Evolutionary conservation across 2,329 filamentous ascomycete species (phyloP).

Genomic region (Plectosphaerella sp.): DNA sequence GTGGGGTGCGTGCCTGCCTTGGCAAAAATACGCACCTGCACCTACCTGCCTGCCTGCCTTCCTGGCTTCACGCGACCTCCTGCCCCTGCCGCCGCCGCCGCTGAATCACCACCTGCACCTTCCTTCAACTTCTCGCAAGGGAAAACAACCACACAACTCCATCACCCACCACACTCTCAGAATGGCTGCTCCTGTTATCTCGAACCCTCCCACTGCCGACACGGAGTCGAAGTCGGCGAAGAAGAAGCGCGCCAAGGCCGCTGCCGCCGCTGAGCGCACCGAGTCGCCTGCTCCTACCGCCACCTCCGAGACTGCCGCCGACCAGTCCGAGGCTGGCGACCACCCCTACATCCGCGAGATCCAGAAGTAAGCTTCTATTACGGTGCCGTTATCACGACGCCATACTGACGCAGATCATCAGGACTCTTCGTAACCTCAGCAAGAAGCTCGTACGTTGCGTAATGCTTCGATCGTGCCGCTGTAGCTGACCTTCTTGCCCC

Average conservation of each 20-base stretch:
- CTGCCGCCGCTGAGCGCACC: slow-evolving; percentile 46
- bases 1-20: too few relatives aligned
- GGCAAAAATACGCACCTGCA: too few relatives aligned
- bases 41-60: too few relatives aligned
- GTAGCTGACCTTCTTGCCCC: slow-evolving; percentile 7
- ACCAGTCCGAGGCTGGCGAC: slow-evolving; percentile 61
- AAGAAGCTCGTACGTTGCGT: slow-evolving; percentile 94
- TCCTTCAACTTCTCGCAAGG: too few relatives aligned
- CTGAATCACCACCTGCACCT: too few relatives aligned
- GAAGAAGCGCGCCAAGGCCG: slow-evolving; percentile 65
- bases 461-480: too few relatives aligned
- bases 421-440: slow-evolving; percentile 84
- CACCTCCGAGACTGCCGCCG: slow-evolving; percentile 44
- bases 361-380: slow-evolving; percentile 64
- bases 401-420: slow-evolving; percentile 29
- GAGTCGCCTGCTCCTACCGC: slow-evolving; percentile 51
- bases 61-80: too few relatives aligned
- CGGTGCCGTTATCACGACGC: neutral
- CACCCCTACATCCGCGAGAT: slow-evolving; percentile 82
- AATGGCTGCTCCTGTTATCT: slow-evolving; percentile 62
- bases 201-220: slow-evolving; percentile 54
- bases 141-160: too few relatives aligned
- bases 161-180: slow-evolving; percentile 8
- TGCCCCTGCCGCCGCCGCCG: too few relatives aligned
- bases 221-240: slow-evolving; percentile 61